Conservation (phyloP, 2,329 filamentous ascomycete genomes). For the Trichoderma breve region DNA sequence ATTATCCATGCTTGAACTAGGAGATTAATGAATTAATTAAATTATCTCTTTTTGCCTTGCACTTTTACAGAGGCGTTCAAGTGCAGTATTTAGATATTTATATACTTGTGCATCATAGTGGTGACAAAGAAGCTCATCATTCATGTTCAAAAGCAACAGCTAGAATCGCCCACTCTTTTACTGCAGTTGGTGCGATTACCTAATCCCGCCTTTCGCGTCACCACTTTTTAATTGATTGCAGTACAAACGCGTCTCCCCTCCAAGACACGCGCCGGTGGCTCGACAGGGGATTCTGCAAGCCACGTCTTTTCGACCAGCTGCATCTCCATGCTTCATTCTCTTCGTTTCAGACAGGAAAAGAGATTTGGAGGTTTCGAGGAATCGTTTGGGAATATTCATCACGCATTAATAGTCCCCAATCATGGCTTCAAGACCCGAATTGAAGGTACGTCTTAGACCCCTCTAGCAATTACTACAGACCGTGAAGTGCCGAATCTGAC, state of each 20-base stretch:
- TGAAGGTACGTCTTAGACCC: slow-evolving; percentile 54
- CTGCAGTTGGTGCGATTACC: not conserved
- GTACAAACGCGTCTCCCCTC: slow-evolving; percentile 31
- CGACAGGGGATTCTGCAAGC: not conserved
- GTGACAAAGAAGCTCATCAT: not conserved
- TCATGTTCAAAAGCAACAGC: slow-evolving; percentile 17
- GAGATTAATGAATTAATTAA: not conserved
- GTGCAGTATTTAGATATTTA: not conserved
- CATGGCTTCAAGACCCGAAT: slow-evolving; percentile 70
- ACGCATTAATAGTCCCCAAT: slow-evolving; percentile 24
- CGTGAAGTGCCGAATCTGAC: slow-evolving; percentile 5
- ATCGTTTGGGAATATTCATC: not conserved
- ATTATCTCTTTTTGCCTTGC: not conserved
- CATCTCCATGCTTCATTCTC: not conserved
- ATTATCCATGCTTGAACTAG: slow-evolving; percentile 45
- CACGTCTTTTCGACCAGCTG: not conserved
- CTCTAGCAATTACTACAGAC: not conserved
- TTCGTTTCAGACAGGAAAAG: not conserved
- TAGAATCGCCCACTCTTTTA: not conserved
- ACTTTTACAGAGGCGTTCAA: too few species aligned
- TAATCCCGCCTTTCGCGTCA: slow-evolving; percentile 26
- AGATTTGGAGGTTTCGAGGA: not conserved
- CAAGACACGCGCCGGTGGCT: slow-evolving; percentile 25
- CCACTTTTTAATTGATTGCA: slow-evolving; percentile 28
- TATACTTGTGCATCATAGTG: not conserved